phyloP scores from a whole-genome alignment of 306 rosid species.

The Mimosa pudica region DNA sequence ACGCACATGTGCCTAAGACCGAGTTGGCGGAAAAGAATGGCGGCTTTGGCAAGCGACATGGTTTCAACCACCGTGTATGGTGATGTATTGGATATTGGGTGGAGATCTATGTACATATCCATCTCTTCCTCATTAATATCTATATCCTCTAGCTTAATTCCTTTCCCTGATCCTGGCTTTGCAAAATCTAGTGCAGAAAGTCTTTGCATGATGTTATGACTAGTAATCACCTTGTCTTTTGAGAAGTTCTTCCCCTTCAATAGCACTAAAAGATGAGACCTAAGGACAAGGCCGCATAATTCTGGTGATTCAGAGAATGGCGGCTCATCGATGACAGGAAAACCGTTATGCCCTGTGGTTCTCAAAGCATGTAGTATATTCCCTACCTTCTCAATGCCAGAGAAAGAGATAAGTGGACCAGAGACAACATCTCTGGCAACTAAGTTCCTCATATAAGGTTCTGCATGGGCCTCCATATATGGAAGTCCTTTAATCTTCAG shows the following conservation, averaged over 20 bases:
- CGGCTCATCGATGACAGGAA: slow-evolving; percentile 92
- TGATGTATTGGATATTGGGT: slow-evolving; percentile 73
- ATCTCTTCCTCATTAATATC: slow-evolving; percentile 69
- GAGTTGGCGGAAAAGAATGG: slow-evolving; percentile 71
- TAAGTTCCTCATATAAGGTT: slow-evolving; percentile 79
- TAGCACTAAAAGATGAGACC: slow-evolving; percentile 86
- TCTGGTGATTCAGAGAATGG: slow-evolving; percentile 69
- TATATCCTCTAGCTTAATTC: slow-evolving; percentile 71
- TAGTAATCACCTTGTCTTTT: slow-evolving; percentile 38
- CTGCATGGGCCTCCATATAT: slow-evolving; percentile 86
- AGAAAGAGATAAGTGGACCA: slow-evolving; percentile 72
- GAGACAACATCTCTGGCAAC: slow-evolving; percentile 78
- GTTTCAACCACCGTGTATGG: slow-evolving; percentile 89
- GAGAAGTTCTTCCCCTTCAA: slow-evolving; percentile 70
- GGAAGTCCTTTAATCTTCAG: slow-evolving; percentile 80
- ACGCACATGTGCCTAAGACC: slow-evolving; percentile 89
- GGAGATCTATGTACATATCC: slow-evolving; percentile 90
- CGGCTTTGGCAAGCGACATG: slow-evolving; percentile 90
- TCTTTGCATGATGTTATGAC: slow-evolving; percentile 37
- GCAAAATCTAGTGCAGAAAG: slow-evolving; percentile 68
- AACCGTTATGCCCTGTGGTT: slow-evolving; percentile 77
- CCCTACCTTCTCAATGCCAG: slow-evolving; percentile 73
- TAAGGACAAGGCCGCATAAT: slow-evolving; percentile 77
- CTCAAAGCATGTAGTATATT: slow-evolving; percentile 60
- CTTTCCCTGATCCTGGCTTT: slow-evolving; percentile 85